Conservation (phyloP, 257 asterid species). For the Rubia yunnanensis region DNA sequence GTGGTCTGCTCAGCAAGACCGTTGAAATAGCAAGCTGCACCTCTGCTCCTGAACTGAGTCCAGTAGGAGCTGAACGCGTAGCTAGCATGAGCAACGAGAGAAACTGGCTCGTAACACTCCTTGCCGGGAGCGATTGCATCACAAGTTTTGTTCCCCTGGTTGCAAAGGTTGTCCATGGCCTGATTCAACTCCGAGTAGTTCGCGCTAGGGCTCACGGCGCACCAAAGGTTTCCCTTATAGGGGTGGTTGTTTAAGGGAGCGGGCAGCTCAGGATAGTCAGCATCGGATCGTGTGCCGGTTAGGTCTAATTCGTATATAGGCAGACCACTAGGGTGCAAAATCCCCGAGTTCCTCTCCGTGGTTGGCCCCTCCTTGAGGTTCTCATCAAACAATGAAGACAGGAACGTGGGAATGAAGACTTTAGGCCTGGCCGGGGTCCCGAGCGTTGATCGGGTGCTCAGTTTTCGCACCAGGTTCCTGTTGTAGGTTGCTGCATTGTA, state of each 20-base stretch:
- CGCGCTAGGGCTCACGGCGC: conserved; percentile 30
- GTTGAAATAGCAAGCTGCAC: conserved; percentile 23
- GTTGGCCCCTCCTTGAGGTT: conserved; percentile 49
- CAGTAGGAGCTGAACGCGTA: conserved; percentile 79
- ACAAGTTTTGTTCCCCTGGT: conserved; percentile 43
- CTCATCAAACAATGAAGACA: conserved; percentile 60
- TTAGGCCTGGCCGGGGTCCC: conserved; percentile 82
- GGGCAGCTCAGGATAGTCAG: conserved; percentile 18
- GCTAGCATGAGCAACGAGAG: conserved; percentile 47
- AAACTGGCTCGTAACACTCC: conserved; percentile 54
- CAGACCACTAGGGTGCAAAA: conserved; percentile 30
- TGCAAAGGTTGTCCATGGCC: conserved; percentile 40
- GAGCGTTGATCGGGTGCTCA: conserved; percentile 27
- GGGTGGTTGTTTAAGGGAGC: conserved; percentile 39
- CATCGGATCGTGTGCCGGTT: conserved; percentile 24
- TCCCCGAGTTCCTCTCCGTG: conserved; percentile 75
- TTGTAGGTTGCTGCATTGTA: conserved; percentile 64
- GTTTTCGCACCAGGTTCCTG: conserved; percentile 36
- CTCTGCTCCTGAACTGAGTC: conserved; percentile 33
- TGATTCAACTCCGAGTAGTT: conserved; percentile 21
- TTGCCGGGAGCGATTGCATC: conserved; percentile 51
- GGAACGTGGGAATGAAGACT: conserved; percentile 37
- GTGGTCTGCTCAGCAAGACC: conserved; percentile 29
- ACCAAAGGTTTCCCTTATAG: conserved; percentile 58
- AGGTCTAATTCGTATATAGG: conserved; percentile 59